Evolutionary conservation across 441 rosid genomes (phyloP), one percentile per base, ranked within the genome.

Genomic region (Aleurites moluccanus): DNA sequence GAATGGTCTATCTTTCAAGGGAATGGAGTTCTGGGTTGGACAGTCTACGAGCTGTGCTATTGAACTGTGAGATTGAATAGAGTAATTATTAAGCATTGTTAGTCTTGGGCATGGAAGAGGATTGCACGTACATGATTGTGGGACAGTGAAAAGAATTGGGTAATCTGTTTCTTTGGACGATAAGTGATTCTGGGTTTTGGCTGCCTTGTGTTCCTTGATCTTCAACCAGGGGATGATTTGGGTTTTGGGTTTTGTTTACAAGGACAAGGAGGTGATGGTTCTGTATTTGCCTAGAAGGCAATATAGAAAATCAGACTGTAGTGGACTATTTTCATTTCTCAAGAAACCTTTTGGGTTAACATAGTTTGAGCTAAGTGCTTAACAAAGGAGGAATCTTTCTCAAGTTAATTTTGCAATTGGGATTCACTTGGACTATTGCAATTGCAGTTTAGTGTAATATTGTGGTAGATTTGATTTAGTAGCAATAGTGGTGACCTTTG

Each of bases 91-190:
- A 25, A 59, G 35, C 76, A 64, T 74, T 82, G 56, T 77, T 73
- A 30, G 66, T 57, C 64, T 75, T 75, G 78, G 80, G 64, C 66
- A 86, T 82, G 87, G 83, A 79, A 78, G 89, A 84, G 76, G 82
- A 86, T 80, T 81, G 86, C 83, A 42, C 73, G 21, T 68, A 73
- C 71, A 28, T 72, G 73, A 64, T 75, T 73, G 61, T 64, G 65
- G 76, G 78, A 67, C 53, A 47, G 66, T 64, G 67, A 83, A 40
- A 27, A 74, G 73, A 62, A 76, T 64, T 75, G 35, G 56, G 25
- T 52, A 38, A 27, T 49, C 61, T 72, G 44, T 60, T 70, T 70
- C 45, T 57, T 53, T 64, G 28, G 42, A 35, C 75, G 73, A 35
- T 35, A 77, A 67, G 52, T 45, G 75, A 76, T 64, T 74, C 53